A percentile compares a stretch with the other conserved stretches of the same genome.
phyloP scores from a whole-genome alignment of 2,329 filamentous ascomycete genomes.

The Pseudogymnoascus sp. region DNA sequence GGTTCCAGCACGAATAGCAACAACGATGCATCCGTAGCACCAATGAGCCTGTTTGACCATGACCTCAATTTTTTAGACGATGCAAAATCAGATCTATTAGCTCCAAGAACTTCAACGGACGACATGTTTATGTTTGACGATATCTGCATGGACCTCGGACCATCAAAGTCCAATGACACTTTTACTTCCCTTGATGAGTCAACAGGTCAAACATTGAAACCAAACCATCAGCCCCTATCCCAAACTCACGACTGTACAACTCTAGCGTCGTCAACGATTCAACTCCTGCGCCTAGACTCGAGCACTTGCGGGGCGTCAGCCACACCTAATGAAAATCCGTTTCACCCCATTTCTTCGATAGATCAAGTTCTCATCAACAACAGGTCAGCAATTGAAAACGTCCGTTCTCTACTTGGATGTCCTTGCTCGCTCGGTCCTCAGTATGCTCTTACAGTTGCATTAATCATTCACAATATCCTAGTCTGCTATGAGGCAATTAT shows the following conservation, averaged over 20 bases:
- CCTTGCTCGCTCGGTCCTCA: not conserved
- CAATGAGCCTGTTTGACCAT: not conserved
- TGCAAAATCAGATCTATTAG: not conserved
- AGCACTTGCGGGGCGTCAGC: not conserved
- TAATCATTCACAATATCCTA: not conserved
- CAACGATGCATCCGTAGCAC: not conserved
- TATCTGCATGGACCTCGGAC: not conserved
- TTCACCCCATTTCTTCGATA: conserved; percentile 2
- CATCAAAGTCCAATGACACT: not conserved
- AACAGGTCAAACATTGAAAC: not conserved
- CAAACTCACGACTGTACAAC: not conserved
- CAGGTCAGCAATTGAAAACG: conserved; percentile 3
- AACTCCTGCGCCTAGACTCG: not conserved
- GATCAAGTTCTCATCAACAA: conserved; percentile 4
- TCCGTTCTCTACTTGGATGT: not conserved
- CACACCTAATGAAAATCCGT: not conserved
- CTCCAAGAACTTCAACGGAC: not conserved
- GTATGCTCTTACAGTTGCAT: not conserved
- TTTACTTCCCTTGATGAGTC: not conserved
- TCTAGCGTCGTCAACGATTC: not conserved
- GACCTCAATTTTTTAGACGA: not conserved
- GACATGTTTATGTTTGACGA: conserved; percentile 1
- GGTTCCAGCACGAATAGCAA: not conserved
- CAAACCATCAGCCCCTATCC: not conserved
- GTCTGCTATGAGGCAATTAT: conserved; percentile 2